Evolutionary conservation across 768 basidiomycete species (phyloP).

Genomic region (Rhizopogon vesiculosus): DNA sequence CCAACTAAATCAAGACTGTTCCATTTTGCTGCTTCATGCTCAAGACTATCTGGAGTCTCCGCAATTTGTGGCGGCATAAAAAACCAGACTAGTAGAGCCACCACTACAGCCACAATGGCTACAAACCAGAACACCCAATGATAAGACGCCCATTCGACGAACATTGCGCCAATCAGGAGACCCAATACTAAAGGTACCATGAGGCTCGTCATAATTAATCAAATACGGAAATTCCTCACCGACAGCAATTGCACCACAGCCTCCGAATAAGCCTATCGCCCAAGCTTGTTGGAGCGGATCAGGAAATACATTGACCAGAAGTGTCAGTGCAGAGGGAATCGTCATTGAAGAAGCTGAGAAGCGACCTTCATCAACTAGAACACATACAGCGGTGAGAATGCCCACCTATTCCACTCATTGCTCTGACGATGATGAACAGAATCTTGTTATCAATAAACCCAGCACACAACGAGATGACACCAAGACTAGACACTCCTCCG

Average conservation of each 20-base stretch:
- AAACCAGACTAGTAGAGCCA: constrained; percentile 26
- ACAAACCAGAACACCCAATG: constrained; percentile 49
- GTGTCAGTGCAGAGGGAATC: too few species aligned
- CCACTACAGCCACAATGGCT: constrained; percentile 32
- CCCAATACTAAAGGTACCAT: constrained; percentile 29
- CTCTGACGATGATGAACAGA: constrained; percentile 45
- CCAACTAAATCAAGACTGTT: too few species aligned
- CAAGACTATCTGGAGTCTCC: neutral
- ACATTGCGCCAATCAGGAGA: constrained; percentile 39
- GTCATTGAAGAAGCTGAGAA: constrained; percentile 41
- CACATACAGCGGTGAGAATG: neutral
- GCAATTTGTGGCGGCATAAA: constrained; percentile 27
- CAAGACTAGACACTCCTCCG: constrained; percentile 34
- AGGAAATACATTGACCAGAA: constrained; percentile 47
- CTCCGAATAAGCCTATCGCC: constrained; percentile 44
- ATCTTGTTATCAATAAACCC: constrained; percentile 45
- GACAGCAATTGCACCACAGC: constrained; percentile 42
- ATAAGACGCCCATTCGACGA: constrained; percentile 37
- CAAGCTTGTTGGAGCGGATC: constrained; percentile 41
- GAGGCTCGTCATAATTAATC: neutral
- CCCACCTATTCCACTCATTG: constrained; percentile 43
- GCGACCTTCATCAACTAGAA: constrained; percentile 1
- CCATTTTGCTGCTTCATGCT: too few species aligned
- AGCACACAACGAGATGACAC: constrained; percentile 37
- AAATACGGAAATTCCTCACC: constrained; percentile 16